phyloP scores from a whole-genome alignment of 2,329 filamentous ascomycete genomes.

The Apiospora marii region DNA sequence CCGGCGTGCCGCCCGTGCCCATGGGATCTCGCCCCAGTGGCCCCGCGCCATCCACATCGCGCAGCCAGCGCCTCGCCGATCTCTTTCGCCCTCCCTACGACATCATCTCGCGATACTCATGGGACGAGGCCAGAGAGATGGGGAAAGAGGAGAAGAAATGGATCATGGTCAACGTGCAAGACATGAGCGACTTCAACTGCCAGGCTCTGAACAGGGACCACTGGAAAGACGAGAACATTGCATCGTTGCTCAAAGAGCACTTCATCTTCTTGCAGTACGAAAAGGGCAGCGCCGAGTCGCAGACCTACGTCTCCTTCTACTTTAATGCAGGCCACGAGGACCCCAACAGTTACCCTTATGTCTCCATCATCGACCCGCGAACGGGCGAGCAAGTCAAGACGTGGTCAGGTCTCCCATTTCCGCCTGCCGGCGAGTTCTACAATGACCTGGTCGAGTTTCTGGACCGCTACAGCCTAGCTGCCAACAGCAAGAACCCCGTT shows the following conservation, averaged over 20 bases:
- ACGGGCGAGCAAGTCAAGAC: slow-evolving; percentile 98
- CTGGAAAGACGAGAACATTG: slow-evolving; percentile 87
- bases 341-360: slow-evolving; percentile 92
- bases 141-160: slow-evolving; percentile 92
- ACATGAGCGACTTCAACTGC: slow-evolving; percentile 92
- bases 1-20: slow-evolving; percentile 50
- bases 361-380: slow-evolving; percentile 92
- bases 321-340: slow-evolving; percentile 78
- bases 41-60: slow-evolving; percentile 64
- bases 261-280: slow-evolving; percentile 96
- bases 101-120: slow-evolving; percentile 76
- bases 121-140: slow-evolving; percentile 83
- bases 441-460: slow-evolving; percentile 94
- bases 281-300: slow-evolving; percentile 80
- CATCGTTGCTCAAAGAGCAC: slow-evolving; percentile 84
- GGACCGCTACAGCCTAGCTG: slow-evolving; percentile 92
- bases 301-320: slow-evolving; percentile 90
- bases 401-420: slow-evolving; percentile 87
- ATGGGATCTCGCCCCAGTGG: slow-evolving; percentile 35
- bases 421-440: slow-evolving; percentile 80
- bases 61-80: slow-evolving; percentile 83
- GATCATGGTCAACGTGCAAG: slow-evolving; percentile 95
- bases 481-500: slow-evolving; percentile 91
- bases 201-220: slow-evolving; percentile 93
- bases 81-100: slow-evolving; percentile 94